A percentile compares a stretch with the other conserved stretches of the same genome.
These are phyloP conservation scores for Penicillium rolfsii DNA, from an alignment of 2,329 filamentous ascomycete species.

Conservation along the genomic window DNA sequence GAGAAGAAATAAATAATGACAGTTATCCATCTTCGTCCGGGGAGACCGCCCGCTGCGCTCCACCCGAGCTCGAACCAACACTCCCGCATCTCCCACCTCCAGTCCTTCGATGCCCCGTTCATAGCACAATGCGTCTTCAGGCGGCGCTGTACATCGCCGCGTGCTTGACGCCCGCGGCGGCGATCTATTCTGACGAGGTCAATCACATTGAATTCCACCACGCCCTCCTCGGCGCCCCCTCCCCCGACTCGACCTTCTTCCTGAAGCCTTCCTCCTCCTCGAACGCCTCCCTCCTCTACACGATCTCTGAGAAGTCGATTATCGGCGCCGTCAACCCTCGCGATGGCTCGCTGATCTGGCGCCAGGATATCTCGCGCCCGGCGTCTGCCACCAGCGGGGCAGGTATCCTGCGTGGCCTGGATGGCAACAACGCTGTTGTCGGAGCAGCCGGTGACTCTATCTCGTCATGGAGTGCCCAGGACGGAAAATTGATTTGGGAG, in stretches of 20 bases:
- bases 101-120: constrained; percentile 38
- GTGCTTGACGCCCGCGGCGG: constrained; percentile 58
- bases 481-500: constrained; percentile 78
- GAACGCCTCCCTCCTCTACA: constrained; percentile 88
- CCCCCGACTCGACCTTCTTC: constrained; percentile 87
- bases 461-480: constrained; percentile 79
- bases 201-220: constrained; percentile 92
- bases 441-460: constrained; percentile 72
- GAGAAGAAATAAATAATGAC: background rate
- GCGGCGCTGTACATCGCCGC: constrained; percentile 45
- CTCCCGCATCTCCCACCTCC: constrained; percentile 18
- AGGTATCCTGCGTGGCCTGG: constrained; percentile 68
- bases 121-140: constrained; percentile 46
- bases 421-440: constrained; percentile 76
- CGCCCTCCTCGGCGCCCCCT: constrained; percentile 81
- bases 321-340: constrained; percentile 88
- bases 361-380: constrained; percentile 69
- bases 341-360: constrained; percentile 83
- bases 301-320: constrained; percentile 79
- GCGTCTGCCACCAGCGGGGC: constrained; percentile 21
- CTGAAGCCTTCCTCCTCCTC: constrained; percentile 80
- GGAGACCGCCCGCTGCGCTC: constrained; percentile 27
- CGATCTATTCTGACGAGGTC: constrained; percentile 88
- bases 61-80: constrained; percentile 24
- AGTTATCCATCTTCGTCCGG: constrained; percentile 2